Evolutionary conservation across 495 filamentous ascomycete genomes (phyloP).

Genomic region (Apiosordaria backusii): DNA sequence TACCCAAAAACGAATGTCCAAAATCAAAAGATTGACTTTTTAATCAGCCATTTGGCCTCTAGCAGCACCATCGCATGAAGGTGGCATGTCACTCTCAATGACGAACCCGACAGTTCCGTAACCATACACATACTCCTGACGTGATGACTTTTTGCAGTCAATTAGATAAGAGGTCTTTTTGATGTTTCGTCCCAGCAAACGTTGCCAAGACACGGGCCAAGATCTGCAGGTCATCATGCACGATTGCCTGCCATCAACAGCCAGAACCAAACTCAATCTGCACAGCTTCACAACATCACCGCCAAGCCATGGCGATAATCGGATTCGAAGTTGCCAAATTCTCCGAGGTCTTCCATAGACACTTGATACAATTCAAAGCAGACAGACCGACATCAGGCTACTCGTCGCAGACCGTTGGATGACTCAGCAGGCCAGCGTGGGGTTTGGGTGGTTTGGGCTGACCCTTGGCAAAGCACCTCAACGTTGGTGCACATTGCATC

Average conservation of each 20-base stretch:
- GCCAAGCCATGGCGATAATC: not conserved
- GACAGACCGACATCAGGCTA: not conserved
- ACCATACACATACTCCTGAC: too few species aligned
- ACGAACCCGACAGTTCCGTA: too few species aligned
- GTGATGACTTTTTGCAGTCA: too few species aligned
- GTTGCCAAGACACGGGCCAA: constrained; percentile 9
- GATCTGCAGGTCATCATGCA: constrained; percentile 10
- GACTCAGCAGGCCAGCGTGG: constrained; percentile 6
- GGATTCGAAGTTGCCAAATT: not conserved
- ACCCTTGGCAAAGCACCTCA: constrained; percentile 20
- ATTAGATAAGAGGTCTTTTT: constrained; percentile 1
- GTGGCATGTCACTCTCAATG: not conserved
- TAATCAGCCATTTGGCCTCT: too few species aligned
- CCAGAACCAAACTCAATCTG: not conserved
- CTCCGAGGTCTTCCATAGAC: not conserved
- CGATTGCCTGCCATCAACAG: not conserved
- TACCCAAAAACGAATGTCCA: too few species aligned
- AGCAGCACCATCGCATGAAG: too few species aligned
- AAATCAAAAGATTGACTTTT: too few species aligned
- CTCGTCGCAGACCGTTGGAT: not conserved
- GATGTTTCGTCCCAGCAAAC: not conserved
- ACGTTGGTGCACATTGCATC: constrained; percentile 21
- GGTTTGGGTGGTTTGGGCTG: constrained; percentile 17
- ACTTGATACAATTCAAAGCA: not conserved
- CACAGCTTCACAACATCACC: not conserved